These are phyloP conservation scores for Euphrasia confusa DNA, from an alignment of 257 asterid genomes.

Conservation along the genomic window DNA sequence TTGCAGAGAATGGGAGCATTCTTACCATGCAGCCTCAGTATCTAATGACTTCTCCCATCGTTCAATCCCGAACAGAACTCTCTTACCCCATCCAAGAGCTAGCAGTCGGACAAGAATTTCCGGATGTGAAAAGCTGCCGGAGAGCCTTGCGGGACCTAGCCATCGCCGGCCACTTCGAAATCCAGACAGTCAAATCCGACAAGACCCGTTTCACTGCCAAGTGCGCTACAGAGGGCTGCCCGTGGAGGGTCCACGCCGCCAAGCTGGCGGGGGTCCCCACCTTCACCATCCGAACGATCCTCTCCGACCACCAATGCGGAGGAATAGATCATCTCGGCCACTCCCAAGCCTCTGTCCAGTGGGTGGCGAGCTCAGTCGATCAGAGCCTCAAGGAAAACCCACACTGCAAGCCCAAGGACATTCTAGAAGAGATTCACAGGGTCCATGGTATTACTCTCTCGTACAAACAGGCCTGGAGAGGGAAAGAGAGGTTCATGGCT, in stretches of 20 bases:
- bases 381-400: conserved; percentile 57
- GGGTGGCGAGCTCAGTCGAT: conserved; percentile 69
- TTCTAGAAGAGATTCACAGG: conserved; percentile 66
- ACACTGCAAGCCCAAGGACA: conserved; percentile 60
- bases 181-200: conserved; percentile 69
- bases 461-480: conserved; percentile 80
- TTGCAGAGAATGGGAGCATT: conserved; percentile 17
- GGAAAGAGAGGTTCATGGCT: conserved; percentile 63
- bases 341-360: conserved; percentile 72
- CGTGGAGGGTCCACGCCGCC: conserved; percentile 74
- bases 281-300: conserved; percentile 60
- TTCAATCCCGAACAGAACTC: conserved; percentile 39
- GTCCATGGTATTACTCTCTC: conserved; percentile 64
- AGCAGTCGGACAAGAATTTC: conserved; percentile 62
- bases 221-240: conserved; percentile 67
- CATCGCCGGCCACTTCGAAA: conserved; percentile 65
- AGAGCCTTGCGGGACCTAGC: conserved; percentile 68
- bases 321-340: conserved; percentile 69
- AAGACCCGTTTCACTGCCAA: conserved; percentile 71
- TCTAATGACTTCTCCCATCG: conserved; percentile 39
- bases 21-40: conserved; percentile 34
- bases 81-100: conserved; percentile 45
- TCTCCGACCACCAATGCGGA: conserved; percentile 49
- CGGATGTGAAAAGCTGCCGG: conserved; percentile 62
- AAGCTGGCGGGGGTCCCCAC: conserved; percentile 69